Evolutionary conservation across 495 filamentous ascomycete genomes (phyloP), one percentile per base, ranked within the genome.

Genomic region (Penicillium roqueforti): DNA sequence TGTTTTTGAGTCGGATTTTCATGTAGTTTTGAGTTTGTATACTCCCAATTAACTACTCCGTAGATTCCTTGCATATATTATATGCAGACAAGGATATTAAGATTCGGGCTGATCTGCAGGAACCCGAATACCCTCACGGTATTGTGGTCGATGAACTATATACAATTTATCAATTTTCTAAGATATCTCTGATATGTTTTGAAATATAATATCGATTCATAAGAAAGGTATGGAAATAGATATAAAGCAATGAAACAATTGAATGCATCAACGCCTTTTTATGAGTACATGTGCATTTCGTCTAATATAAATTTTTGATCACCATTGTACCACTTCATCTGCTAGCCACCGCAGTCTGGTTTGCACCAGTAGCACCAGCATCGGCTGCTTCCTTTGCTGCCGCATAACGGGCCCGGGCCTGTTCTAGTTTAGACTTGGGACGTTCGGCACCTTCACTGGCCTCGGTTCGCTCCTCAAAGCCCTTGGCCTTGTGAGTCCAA

Each of bases 401-500:
- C 1, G 72, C 75, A 49, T 66, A 79, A 11, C 75, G 61, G 37
- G 73, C 75, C 16, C 76, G 71, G 6, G 77, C 77, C 56, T 79
- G 62, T 44, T 79, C 75, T 41, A 81, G 63, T 43, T 68, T 68
- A 16, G 75, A 76, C 58, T 77, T 78, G 22, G 70, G 69, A 25
- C 66, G 63, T 46, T 65, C 66, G 32, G 58, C 39, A 18, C 61
- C 61, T 37, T 68, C 55, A 49, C 26, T 53, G 18, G 40, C 47
- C 36, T 66, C 61, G 6, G 34, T 51, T 19, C 62, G 43, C 38
- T 53, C 54, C n/a, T 69, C 59, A 40, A 66, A 43, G 2, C 67
- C 82, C 72, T 87, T 88, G 14, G 83, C 85, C 69, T 83, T 83
- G 19, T 72, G 68, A 25, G 84, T 78, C 89, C 89, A 95, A 32